phyloP scores from a whole-genome alignment of 208 protist species.

The Leishmania amazonensis region DNA sequence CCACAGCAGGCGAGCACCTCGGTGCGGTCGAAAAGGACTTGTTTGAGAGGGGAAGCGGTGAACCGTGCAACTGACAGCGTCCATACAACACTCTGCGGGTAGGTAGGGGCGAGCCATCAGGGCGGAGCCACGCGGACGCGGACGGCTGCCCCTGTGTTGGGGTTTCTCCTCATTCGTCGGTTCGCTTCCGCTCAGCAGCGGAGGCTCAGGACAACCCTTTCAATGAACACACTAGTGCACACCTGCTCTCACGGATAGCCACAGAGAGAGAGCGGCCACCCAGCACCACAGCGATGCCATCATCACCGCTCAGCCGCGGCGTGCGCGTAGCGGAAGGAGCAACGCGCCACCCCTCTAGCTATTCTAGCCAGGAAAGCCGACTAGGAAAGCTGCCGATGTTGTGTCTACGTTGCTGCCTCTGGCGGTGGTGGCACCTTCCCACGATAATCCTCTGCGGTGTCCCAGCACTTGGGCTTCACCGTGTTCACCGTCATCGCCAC shows the following conservation, averaged over 20 bases:
- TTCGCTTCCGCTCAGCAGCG: neutral
- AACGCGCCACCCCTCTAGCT: neutral
- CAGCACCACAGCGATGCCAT: neutral
- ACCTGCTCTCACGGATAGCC: neutral
- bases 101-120: neutral
- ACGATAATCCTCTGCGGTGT: constrained; percentile 47
- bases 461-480: constrained; percentile 54
- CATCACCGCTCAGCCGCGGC: neutral
- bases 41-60: neutral
- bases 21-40: neutral
- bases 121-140: too few relatives aligned
- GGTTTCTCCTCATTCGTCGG: neutral
- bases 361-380: neutral
- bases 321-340: neutral
- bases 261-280: neutral
- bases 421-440: constrained; percentile 27
- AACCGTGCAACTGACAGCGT: neutral
- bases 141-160: neutral
- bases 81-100: neutral
- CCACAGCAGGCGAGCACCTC: neutral
- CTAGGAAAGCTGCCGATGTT: neutral
- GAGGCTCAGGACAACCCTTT: neutral
- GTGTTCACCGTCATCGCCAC: constrained; percentile 39
- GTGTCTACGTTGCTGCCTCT: neutral
- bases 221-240: neutral